These are phyloP conservation scores for Lactifluus pinguis DNA, from an alignment of 768 basidiomycete species.

Conservation along the genomic window DNA sequence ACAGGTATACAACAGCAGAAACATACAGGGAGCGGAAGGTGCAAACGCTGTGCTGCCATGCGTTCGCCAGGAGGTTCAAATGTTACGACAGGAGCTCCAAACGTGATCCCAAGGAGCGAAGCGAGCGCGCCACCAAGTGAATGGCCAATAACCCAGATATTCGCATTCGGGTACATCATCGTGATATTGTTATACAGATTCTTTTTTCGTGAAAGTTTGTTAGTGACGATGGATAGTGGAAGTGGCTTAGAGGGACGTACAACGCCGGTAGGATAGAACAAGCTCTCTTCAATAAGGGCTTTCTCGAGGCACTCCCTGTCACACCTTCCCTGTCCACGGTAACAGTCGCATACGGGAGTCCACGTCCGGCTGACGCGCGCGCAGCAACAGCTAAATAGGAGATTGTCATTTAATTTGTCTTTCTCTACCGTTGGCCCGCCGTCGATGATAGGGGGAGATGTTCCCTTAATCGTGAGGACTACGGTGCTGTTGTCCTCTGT, in stretches of 20 bases:
- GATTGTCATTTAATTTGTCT: conserved; percentile 92
- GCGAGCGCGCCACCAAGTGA: conserved; percentile 84
- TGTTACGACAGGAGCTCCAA: conserved; percentile 86
- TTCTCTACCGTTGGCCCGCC: conserved; percentile 79
- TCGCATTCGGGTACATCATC: conserved; percentile 80
- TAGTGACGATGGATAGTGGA: too few species aligned
- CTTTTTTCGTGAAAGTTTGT: conserved; percentile 30
- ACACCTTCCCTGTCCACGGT: conserved; percentile 65
- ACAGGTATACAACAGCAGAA: too few species aligned
- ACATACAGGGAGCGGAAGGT: conserved; percentile 78
- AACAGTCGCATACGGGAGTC: conserved; percentile 88
- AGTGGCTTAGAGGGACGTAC: conserved; percentile 34
- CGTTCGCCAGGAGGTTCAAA: conserved; percentile 74
- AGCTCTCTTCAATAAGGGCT: conserved; percentile 66
- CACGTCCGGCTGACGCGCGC: conserved; percentile 92
- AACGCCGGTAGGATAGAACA: conserved; percentile 82
- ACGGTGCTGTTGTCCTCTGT: conserved; percentile 77
- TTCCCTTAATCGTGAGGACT: conserved; percentile 91
- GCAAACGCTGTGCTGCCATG: conserved; percentile 63
- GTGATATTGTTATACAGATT: conserved; percentile 90
- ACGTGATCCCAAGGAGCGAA: conserved; percentile 77
- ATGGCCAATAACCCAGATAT: conserved; percentile 83
- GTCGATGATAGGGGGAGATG: conserved; percentile 70
- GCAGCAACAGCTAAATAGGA: conserved; percentile 95
- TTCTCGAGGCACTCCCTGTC: conserved; percentile 73